These are phyloP conservation scores for Platanthera zijinensis DNA, from an alignment of 106 monocot species.

Conservation along the genomic window DNA sequence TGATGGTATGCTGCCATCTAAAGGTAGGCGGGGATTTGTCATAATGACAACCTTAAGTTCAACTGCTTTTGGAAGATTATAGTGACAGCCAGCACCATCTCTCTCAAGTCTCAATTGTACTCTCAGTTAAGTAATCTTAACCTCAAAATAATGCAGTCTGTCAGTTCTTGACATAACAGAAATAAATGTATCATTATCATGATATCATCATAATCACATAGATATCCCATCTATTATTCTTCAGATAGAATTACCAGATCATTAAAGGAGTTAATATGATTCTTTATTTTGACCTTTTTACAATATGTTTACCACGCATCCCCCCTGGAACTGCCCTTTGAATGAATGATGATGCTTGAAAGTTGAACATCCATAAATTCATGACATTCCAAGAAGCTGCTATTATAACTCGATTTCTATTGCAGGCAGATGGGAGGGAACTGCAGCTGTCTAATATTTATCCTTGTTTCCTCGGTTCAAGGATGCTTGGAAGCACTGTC, in stretches of 20 bases:
- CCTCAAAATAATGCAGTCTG: not conserved
- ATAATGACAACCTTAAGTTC: not conserved
- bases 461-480: slow-evolving; percentile 92
- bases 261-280: not conserved
- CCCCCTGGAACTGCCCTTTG: not conserved
- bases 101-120: not conserved
- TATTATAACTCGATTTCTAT: slow-evolving; percentile 7
- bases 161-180: not conserved
- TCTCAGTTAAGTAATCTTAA: not conserved
- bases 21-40: not conserved
- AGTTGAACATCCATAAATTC: not conserved
- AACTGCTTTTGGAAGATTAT: not conserved
- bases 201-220: not conserved
- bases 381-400: not conserved
- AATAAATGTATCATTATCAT: not conserved
- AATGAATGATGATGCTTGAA: not conserved
- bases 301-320: not conserved
- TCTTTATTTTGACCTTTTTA: not conserved
- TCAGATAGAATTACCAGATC: not conserved
- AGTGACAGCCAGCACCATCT: not conserved
- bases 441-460: slow-evolving; percentile 58
- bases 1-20: not conserved
- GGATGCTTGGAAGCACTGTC: slow-evolving; percentile 78
- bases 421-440: slow-evolving; percentile 87
- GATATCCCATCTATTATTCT: not conserved